A percentile compares a stretch with the other conserved stretches of the same genome.
Conservation (phyloP, 129 eudicot species). For the Glebionis coronaria region DNA sequence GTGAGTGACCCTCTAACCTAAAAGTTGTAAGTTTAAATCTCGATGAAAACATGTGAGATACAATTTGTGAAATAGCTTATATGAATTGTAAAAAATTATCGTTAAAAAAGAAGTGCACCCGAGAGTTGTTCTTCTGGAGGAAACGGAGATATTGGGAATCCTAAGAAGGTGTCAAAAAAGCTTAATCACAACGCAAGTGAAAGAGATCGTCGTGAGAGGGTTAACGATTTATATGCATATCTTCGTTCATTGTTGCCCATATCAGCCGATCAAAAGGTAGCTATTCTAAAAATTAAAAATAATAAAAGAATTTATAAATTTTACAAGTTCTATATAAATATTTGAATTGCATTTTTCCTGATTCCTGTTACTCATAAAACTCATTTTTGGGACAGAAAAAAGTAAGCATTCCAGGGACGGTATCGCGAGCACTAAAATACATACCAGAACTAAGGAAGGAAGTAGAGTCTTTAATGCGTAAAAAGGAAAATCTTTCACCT, state of each 20-base stretch:
- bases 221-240: slow-evolving; percentile 24
- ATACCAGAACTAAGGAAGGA: slow-evolving; percentile 73
- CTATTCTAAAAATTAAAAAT: no score
- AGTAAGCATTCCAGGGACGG: slow-evolving; percentile 70
- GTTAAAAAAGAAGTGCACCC: no score
- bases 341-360: no score
- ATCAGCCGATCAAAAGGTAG: slow-evolving; percentile 24
- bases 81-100: no score
- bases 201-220: slow-evolving; percentile 37
- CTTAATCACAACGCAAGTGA: slow-evolving; percentile 33
- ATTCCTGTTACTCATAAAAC: background rate
- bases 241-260: slow-evolving; percentile 32
- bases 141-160: background rate
- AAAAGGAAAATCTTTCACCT: slow-evolving; percentile 35
- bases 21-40: no score
- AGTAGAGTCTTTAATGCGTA: slow-evolving; percentile 40
- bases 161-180: slow-evolving; percentile 18
- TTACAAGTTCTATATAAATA: no score
- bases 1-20: no score
- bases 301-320: background rate
- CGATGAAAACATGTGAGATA: no score
- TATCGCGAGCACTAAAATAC: slow-evolving; percentile 59
- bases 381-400: slow-evolving; percentile 45
- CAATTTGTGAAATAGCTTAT: no score
- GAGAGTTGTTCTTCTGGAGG: slow-evolving; percentile 27